phyloP scores from a whole-genome alignment of 2,329 filamentous ascomycete genomes.

The Knoxdaviesia proteae region DNA sequence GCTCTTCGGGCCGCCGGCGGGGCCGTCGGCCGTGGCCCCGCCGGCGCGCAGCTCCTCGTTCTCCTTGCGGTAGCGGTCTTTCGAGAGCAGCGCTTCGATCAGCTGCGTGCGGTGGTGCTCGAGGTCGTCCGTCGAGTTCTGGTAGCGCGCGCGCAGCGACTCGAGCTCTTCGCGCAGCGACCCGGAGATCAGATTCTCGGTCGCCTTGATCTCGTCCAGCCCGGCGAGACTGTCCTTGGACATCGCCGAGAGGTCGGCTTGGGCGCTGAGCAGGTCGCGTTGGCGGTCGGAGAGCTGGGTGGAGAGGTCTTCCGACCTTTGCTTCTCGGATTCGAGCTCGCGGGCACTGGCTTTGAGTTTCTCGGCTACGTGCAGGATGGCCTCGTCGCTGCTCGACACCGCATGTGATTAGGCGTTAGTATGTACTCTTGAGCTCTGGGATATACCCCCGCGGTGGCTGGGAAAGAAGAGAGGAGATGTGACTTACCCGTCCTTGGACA shows the following conservation, averaged over 20 bases:
- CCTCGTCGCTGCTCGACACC: conserved; percentile 3
- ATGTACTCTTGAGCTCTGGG: not conserved
- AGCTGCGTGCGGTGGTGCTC: conserved; percentile 39
- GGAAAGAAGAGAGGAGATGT: conserved; percentile 3
- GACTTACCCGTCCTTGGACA: conserved; percentile 35
- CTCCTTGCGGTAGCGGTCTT: conserved; percentile 36
- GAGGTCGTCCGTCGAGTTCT: conserved; percentile 25
- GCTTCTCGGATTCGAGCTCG: conserved; percentile 26
- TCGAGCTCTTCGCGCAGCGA: conserved; percentile 39
- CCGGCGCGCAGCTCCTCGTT: conserved; percentile 21
- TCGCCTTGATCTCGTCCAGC: conserved; percentile 35
- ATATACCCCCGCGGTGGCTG: not conserved
- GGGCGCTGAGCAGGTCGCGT: conserved; percentile 31
- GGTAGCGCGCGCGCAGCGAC: conserved; percentile 28
- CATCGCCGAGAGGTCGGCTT: conserved; percentile 31
- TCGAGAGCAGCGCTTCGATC: conserved; percentile 35
- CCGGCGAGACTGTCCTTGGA: conserved; percentile 32
- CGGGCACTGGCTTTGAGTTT: conserved; percentile 21
- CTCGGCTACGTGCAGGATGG: conserved; percentile 12
- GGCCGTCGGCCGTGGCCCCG: conserved; percentile 13
- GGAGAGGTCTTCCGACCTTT: conserved; percentile 21
- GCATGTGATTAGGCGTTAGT: not conserved
- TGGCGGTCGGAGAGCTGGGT: conserved; percentile 29
- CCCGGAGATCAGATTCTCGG: conserved; percentile 35
- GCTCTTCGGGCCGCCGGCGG: conserved; percentile 3